Evolutionary conservation across 1,284 basidiomycete genomes (phyloP).

Genomic region (Trichosporon sp.): DNA sequence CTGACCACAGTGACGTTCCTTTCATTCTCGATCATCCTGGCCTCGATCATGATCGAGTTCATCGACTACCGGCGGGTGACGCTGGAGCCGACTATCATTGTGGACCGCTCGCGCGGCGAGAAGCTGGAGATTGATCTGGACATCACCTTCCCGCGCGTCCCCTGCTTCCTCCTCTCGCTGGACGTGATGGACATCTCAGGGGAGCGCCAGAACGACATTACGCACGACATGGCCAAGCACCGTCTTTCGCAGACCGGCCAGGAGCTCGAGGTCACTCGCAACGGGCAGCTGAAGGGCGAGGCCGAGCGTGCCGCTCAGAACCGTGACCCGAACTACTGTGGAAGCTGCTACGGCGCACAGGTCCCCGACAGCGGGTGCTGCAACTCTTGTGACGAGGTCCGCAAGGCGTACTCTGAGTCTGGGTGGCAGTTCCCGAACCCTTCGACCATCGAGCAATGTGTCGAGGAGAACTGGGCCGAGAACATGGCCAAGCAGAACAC

Average conservation of each 20-base stretch:
- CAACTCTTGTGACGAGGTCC: constrained; percentile 93
- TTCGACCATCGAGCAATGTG: constrained; percentile 87
- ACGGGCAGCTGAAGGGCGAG: constrained; percentile 67
- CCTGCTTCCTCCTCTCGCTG: constrained; percentile 92
- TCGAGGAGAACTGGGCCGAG: constrained; percentile 89
- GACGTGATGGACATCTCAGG: constrained; percentile 99
- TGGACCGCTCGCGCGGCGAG: constrained; percentile 91
- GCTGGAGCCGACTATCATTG: constrained; percentile 81
- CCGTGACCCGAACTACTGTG: constrained; percentile 70
- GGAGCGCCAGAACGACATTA: constrained; percentile 82
- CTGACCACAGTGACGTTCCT: constrained; percentile 73
- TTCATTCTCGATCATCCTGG: constrained; percentile 83
- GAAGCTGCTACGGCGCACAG: constrained; percentile 92
- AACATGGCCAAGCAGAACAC: constrained; percentile 85
- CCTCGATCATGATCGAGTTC: constrained; percentile 89
- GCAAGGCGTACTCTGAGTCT: constrained; percentile 79
- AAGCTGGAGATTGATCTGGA: constrained; percentile 88
- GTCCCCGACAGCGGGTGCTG: constrained; percentile 82
- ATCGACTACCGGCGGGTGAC: constrained; percentile 86
- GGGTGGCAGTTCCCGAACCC: constrained; percentile 95
- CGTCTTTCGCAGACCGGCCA: constrained; percentile 64
- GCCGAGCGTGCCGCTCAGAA: constrained; percentile 69
- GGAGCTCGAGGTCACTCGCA: constrained; percentile 54
- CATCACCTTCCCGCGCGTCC: constrained; percentile 91
- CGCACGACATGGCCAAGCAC: constrained; percentile 83